Evolutionary conservation across 768 basidiomycete genomes (phyloP).

Genomic region (Candolleomyces aberdarensis): DNA sequence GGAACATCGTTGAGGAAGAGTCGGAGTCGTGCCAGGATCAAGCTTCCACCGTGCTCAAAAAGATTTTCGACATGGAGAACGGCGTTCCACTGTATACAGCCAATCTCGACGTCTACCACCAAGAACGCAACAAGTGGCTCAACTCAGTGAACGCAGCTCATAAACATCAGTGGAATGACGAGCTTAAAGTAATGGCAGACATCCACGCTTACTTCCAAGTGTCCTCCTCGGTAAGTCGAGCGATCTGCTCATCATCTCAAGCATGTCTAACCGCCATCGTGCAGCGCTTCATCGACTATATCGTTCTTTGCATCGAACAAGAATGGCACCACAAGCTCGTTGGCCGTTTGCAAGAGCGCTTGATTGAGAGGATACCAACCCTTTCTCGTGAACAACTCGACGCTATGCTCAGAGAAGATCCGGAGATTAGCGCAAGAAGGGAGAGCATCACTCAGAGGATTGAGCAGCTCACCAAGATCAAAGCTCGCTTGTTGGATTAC

Average conservation of each 20-base stretch:
- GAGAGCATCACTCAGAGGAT: constrained; percentile 24
- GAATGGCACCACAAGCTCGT: constrained; percentile 39
- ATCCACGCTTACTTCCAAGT: constrained; percentile 57
- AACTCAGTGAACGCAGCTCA: neutral
- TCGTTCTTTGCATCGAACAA: constrained; percentile 47
- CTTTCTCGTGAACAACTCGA: constrained; percentile 11
- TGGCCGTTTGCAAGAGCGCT: constrained; percentile 26
- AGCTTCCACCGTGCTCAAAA: constrained; percentile 18
- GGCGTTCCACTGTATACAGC: constrained; percentile 33
- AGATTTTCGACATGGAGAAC: constrained; percentile 35
- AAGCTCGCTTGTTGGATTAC: constrained; percentile 20
- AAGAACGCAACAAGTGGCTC: constrained; percentile 20
- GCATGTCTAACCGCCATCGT: neutral
- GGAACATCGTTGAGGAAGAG: too few relatives aligned
- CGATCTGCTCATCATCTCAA: neutral
- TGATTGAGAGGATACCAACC: constrained; percentile 28
- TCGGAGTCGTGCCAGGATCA: too few relatives aligned
- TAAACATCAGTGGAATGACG: constrained; percentile 15
- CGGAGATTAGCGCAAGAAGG: constrained; percentile 26
- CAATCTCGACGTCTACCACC: constrained; percentile 17
- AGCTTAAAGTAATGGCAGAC: constrained; percentile 49
- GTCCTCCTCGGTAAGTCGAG: constrained; percentile 44
- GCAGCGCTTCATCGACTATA: constrained; percentile 53
- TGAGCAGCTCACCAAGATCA: constrained; percentile 30
- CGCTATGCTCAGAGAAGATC: constrained; percentile 39